Conservation (phyloP, 441 rosid genomes). For the Pelargonium citronellum region DNA sequence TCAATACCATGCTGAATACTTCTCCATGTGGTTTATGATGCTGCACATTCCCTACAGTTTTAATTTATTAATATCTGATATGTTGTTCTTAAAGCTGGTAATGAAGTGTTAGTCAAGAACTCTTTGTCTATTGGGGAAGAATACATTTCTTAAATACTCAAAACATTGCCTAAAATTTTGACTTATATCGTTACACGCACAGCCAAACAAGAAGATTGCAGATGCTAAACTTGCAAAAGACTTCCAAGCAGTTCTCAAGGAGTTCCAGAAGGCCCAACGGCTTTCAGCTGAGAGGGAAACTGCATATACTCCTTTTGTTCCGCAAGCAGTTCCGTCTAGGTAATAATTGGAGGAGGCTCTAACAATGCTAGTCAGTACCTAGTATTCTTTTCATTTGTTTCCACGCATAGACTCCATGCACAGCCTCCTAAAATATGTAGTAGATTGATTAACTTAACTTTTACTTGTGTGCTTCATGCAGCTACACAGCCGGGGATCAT, state of each 20-base stretch:
- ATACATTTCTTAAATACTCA: background rate
- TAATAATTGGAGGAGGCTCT: slow-evolving; percentile 18
- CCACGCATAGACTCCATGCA: background rate
- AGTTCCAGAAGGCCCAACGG: slow-evolving; percentile 64
- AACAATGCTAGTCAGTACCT: background rate
- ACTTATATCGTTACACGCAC: background rate
- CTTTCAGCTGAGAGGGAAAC: slow-evolving; percentile 66
- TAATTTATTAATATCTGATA: background rate
- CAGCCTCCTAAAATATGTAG: no score
- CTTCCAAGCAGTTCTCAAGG: slow-evolving; percentile 52
- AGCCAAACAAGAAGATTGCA: slow-evolving; percentile 56
- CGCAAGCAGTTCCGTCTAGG: slow-evolving; percentile 32
- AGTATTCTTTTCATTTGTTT: background rate
- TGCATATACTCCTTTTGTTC: slow-evolving; percentile 42
- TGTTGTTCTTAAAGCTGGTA: background rate
- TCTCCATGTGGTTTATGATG: background rate
- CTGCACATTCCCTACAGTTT: background rate
- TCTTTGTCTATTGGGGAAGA: background rate
- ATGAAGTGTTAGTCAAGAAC: background rate
- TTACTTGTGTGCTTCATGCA: slow-evolving; percentile 23
- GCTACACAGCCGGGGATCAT: slow-evolving; percentile 51
- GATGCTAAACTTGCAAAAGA: slow-evolving; percentile 72
- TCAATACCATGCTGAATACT: background rate
- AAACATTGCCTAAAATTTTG: background rate
- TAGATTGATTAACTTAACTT: background rate